Percentiles rank a stretch among this genome's conserved stretches.
phyloP scores from a whole-genome alignment of 495 filamentous ascomycete species.

The Penicillium samsonianum region DNA sequence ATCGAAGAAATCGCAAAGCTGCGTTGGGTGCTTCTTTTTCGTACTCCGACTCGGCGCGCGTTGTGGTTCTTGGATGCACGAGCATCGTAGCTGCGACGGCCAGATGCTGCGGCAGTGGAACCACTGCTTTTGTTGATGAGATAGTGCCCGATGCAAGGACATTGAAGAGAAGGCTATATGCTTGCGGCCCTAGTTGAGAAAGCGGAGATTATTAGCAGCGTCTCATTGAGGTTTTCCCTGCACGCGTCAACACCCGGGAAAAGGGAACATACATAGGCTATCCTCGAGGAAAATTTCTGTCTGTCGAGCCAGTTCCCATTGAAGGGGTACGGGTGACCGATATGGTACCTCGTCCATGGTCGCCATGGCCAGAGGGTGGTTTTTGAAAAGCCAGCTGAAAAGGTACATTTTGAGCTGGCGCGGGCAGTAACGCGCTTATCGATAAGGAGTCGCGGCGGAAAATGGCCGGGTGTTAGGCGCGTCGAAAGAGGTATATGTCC shows the following conservation, averaged over 20 bases:
- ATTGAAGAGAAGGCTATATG: constrained; percentile 65
- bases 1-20: constrained; percentile 60
- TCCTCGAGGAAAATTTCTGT: constrained; percentile 76
- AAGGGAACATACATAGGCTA: constrained; percentile 57
- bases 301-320: constrained; percentile 63
- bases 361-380: constrained; percentile 22
- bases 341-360: constrained; percentile 36
- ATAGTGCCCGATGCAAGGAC: constrained; percentile 60
- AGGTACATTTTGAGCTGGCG: constrained; percentile 17
- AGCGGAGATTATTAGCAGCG: constrained; percentile 16
- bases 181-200: constrained; percentile 58
- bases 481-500: neutral
- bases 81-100: constrained; percentile 67
- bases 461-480: neutral
- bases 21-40: constrained; percentile 53
- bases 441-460: constrained; percentile 20
- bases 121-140: constrained; percentile 44
- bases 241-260: neutral
- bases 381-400: constrained; percentile 6
- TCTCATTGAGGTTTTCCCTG: neutral
- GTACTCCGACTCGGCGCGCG: constrained; percentile 54
- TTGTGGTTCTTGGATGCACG: constrained; percentile 72
- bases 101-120: constrained; percentile 59
- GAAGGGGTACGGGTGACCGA: constrained; percentile 54
- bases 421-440: constrained; percentile 29